Percentiles rank a stretch among this genome's conserved stretches.
phyloP scores from a whole-genome alignment of 805 yeast genomes.

The Ogataea naganishii region DNA sequence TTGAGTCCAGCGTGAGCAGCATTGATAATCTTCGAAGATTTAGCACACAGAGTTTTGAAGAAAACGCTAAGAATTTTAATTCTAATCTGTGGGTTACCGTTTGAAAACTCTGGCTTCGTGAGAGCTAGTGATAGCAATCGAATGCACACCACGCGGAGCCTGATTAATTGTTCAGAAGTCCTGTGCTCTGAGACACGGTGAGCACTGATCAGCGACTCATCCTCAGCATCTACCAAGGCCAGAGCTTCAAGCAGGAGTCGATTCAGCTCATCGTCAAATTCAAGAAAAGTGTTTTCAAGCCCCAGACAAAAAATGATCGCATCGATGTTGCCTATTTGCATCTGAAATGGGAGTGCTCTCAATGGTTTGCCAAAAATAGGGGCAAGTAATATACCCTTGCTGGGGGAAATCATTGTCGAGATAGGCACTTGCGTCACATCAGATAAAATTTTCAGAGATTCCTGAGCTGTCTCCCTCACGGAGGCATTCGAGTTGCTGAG shows the following conservation, averaged over 20 bases:
- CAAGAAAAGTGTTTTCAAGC: conserved; percentile 70
- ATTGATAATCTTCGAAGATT: conserved; percentile 78
- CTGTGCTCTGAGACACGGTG: conserved; percentile 80
- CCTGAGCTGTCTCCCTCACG: conserved; percentile 77
- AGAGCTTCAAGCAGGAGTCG: conserved; percentile 83
- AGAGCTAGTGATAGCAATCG: conserved; percentile 73
- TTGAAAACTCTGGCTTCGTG: conserved; percentile 74
- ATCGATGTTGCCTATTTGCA: conserved; percentile 98
- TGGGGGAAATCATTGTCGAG: conserved; percentile 70
- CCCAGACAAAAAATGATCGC: conserved; percentile 90
- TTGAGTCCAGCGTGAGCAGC: conserved; percentile 90
- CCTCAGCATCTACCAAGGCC: conserved; percentile 95
- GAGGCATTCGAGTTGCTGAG: conserved; percentile 79
- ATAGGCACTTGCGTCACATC: conserved; percentile 63
- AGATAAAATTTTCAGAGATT: conserved; percentile 57
- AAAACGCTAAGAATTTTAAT: conserved; percentile 86
- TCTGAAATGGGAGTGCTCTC: conserved; percentile 93
- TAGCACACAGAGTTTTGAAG: conserved; percentile 84
- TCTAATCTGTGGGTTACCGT: conserved; percentile 57
- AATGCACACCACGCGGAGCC: conserved; percentile 85
- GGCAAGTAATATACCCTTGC: conserved; percentile 71
- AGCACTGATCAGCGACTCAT: conserved; percentile 84
- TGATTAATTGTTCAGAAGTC: conserved; percentile 81
- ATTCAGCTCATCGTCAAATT: conserved; percentile 82
- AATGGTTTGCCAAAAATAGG: conserved; percentile 97